Percentiles rank a stretch among this genome's conserved stretches.
Conservation (phyloP, 1,284 basidiomycete genomes). For the Ceratorhiza oryzae-sativae region DNA sequence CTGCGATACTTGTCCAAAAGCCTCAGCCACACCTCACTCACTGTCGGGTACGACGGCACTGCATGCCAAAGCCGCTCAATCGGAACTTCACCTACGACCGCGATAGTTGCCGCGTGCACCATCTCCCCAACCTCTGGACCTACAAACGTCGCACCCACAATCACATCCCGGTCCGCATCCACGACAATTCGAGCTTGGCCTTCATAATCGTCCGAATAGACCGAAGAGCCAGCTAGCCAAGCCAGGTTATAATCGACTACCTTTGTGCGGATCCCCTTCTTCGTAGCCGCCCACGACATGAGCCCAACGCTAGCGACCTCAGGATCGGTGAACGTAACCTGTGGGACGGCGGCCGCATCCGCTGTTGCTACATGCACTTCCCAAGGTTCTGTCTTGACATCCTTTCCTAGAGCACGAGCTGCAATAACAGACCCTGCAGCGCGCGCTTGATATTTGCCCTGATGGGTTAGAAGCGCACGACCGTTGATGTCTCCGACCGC, state of each 20-base stretch:
- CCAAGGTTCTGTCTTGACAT: slow-evolving; percentile 15
- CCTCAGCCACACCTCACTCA: slow-evolving; percentile 39
- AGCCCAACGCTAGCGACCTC: slow-evolving; percentile 37
- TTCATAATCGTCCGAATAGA: slow-evolving; percentile 32
- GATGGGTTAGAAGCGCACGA: slow-evolving; percentile 35
- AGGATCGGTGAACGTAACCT: slow-evolving; percentile 36
- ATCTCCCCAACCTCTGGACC: slow-evolving; percentile 36
- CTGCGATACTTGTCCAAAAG: slow-evolving; percentile 36
- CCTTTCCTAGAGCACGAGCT: slow-evolving; percentile 29
- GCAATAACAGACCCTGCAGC: slow-evolving; percentile 28
- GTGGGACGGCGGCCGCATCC: slow-evolving; percentile 27
- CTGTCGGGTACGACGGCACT: slow-evolving; percentile 36
- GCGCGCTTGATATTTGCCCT: slow-evolving; percentile 40
- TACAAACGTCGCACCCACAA: slow-evolving; percentile 39
- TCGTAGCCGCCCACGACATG: slow-evolving; percentile 2
- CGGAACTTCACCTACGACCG: slow-evolving; percentile 29
- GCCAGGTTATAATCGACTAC: slow-evolving; percentile 32
- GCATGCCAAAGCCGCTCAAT: slow-evolving; percentile 38
- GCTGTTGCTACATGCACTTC: slow-evolving; percentile 32
- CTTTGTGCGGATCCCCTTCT: slow-evolving; percentile 3
- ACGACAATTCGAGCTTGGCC: slow-evolving; percentile 36
- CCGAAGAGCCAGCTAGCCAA: slow-evolving; percentile 28
- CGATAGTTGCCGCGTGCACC: slow-evolving; percentile 38
- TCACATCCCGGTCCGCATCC: slow-evolving; percentile 18
- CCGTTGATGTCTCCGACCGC: slow-evolving; percentile 39